Base-by-base conservation (phyloP, 2,329 filamentous ascomycete species). In the Biscogniauxia marginata region DNA sequence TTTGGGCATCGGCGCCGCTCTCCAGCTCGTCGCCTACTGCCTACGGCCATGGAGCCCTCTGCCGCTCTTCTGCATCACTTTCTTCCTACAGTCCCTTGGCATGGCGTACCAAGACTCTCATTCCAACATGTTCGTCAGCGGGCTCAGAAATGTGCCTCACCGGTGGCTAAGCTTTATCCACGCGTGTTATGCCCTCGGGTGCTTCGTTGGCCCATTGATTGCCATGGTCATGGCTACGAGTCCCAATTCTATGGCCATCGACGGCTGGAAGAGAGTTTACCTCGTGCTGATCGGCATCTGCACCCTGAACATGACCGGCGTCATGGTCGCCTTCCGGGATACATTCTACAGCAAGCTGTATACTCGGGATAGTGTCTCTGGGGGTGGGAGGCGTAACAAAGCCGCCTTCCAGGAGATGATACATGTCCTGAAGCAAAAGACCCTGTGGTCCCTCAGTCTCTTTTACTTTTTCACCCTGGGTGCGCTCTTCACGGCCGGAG, bases 401-500 rank as follows among this genome's bases (percentile, higher is more conserved):
- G 67, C 64, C 18, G 79, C 79, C 0, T 64, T 74, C 4, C 58
- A 61, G 0, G 71, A 82, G 47, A 76, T 84, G 50, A 76, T 75
- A 30, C 69, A 71, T 7, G 75, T 80, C 0, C 58, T 84, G 0
- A 70, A 65, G 13, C 75, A 69, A 1, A 78, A 73, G 16, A 75
- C 74, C 3, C 71, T 88, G 3, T 87, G 84, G 81, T 66, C 85
- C 0, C 65, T 88, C 2, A 84, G 83, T 49, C 53, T 85, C 1
- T 87, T 85, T 67, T 88, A 83, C 71, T 87, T 87, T 71, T 86
- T 87, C 67, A 81, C 82, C 51, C 73, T 88, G 0, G 85, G 85
- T 0, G 79, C 77, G 0, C 67, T 65, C 1, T 77, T 85, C 2
- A 87, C 84, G 0, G 79, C 83, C 0, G 69, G 73, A 57, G 84